Evolutionary conservation across 1,139 yeast genomes (phyloP), one percentile per base, ranked within the genome.

Genomic region (Candida albicans): DNA sequence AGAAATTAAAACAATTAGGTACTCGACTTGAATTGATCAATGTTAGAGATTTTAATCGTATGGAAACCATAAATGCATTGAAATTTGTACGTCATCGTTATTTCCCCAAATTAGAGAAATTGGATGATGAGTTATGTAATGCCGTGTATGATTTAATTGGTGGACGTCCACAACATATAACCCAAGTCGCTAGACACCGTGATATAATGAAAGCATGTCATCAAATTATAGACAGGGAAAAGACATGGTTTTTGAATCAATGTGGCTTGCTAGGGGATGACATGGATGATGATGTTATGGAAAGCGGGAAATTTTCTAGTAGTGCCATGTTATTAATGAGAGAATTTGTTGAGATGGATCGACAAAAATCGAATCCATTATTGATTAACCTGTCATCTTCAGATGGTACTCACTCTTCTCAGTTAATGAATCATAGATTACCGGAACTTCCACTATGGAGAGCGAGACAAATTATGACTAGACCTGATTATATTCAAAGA

Each of bases 271-370:
- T 87, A 8, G 96, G 95, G 1, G 74, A 73, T 53, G 81, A 73
- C 22, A 87, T 87, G 95, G 96, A 87, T 60, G 96, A 87, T 56
- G 96, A 87, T 64, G 96, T 87, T 5, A 85, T 87, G 87, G 95
- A 86, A 50, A 76, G 80, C 50, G 96, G 95, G 6, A 87, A 87
- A 59, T 87, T 87, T 56, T 74, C 90, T 5, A 70, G 84, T 2
- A 76, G 88, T 37, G 93, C 95, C 9, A 86, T 87, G 91, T 67
- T 84, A 15, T 67, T 87, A 42, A 82, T 86, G 80, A 70, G 79
- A 45, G 89, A 79, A 49, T 77, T 87, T 55, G 95, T 87, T 2
- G 80, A 79, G 26, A 76, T 85, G 80, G 93, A 85, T 57, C 57
- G 77, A 26, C 55, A 59, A 10, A 54, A 73, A 28, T 50, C 62